Evolutionary conservation across 225 moss, liverwort and hornwort species (phyloP), one percentile per base, ranked within the genome.

Genomic region (Marchantia polymorpha): DNA sequence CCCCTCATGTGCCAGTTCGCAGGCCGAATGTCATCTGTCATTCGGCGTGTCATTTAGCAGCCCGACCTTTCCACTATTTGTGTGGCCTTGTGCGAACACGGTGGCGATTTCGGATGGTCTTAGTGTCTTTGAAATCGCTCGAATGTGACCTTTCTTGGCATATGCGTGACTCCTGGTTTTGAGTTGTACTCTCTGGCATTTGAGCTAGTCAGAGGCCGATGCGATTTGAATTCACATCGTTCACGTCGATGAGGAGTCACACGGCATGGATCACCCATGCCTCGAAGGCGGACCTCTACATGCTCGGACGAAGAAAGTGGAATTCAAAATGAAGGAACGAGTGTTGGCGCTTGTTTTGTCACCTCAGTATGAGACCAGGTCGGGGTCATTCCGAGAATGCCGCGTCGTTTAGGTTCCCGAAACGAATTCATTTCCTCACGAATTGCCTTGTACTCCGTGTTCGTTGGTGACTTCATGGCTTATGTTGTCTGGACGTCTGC

Each of bases 1-100:
- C 52, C 22, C 20, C 31, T 65, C 12, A 68, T 70, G 27, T 8
- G 23, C 9, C 49, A 50, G 49, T 77, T 58, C n/a, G 29, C 27
- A 16, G 59, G 55, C 23, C 48, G 72, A 89, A 66, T 81, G 55
- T 69, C 84, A 83, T 55, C 59, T 86, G 5, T 39, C 39, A 39
- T 39, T 39, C 39, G 5, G 39, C 39, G 39, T 81, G 79, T 73
- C 82, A 80, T 66, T 74, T 76, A 83, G 19, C 46, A 55, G 71
- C 29, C 49, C 7, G 23, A 4, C 15, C 51, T 73, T 53, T 10
- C 29, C 53, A 8, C 27, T 23, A 12, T 29, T 31, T 23, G 20
- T 50, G 63, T 52, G 64, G 76, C 60, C 30, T 52, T 78, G 72
- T 29, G 64, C 61, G 54, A 26, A 51, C 66, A 47, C 17, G 12